These are phyloP conservation scores for Clarireedia monteithiana DNA, from an alignment of 2,329 filamentous ascomycete species.

Conservation along the genomic window DNA sequence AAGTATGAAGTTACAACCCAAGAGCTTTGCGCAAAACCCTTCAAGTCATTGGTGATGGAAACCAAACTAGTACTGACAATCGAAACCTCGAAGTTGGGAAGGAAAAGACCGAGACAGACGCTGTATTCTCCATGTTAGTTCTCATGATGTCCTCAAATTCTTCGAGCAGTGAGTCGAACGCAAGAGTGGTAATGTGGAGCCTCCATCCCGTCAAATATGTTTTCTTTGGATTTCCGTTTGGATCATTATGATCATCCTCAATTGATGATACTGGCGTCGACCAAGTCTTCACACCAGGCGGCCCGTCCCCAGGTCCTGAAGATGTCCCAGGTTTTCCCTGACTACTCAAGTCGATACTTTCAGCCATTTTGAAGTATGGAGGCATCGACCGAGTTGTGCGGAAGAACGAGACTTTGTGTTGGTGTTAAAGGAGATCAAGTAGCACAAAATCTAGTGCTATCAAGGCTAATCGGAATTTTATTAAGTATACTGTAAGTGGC, in stretches of 20 bases:
- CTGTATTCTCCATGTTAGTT: neutral
- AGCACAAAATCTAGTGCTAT: neutral
- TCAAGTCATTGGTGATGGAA: slow-evolving; percentile 6
- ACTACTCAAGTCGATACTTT: neutral
- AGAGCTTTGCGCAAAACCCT: neutral
- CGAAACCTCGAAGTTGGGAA: slow-evolving; percentile 2
- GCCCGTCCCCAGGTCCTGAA: neutral
- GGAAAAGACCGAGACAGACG: neutral
- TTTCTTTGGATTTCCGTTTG: neutral
- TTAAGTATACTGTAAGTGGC: neutral
- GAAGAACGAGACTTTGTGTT: neutral
- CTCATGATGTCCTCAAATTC: neutral
- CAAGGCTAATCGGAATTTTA: neutral
- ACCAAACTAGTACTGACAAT: neutral
- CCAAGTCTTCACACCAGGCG: neutral
- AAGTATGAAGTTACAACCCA: slow-evolving; percentile 8
- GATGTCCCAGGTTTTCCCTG: neutral
- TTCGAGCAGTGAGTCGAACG: neutral
- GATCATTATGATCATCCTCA: neutral
- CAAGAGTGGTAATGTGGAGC: neutral
- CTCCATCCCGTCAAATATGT: neutral
- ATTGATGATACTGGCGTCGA: neutral
- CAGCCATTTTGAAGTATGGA: neutral
- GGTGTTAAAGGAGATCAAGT: neutral
- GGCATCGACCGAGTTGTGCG: neutral